Conservation (phyloP, 345 rosid genomes). For the Trapa incisa region DNA sequence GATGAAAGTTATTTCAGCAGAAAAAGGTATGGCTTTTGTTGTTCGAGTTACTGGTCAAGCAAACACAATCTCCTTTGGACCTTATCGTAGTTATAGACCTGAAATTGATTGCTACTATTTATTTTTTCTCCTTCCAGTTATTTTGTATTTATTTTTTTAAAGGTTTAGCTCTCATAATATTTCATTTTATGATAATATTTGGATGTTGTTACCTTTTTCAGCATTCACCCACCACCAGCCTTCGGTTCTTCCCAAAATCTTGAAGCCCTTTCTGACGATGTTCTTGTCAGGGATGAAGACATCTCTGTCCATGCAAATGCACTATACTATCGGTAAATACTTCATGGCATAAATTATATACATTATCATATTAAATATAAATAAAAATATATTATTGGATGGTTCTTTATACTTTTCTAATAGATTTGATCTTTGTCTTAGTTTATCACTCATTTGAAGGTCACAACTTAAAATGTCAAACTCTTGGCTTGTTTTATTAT, state of each 20-base stretch:
- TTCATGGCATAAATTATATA: neutral
- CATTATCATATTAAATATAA: too few relatives aligned
- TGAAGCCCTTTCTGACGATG: constrained; percentile 51
- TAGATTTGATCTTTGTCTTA: too few relatives aligned
- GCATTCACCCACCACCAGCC: constrained; percentile 95
- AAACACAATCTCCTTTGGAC: neutral
- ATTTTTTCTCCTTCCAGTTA: neutral
- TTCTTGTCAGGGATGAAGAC: constrained; percentile 45
- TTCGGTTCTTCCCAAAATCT: constrained; percentile 96
- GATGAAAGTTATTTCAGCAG: constrained; percentile 20
- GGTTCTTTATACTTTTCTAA: too few relatives aligned
- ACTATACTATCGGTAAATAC: constrained; percentile 43
- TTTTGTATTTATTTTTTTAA: too few relatives aligned
- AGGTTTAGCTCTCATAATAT: too few relatives aligned
- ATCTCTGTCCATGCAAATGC: constrained; percentile 69
- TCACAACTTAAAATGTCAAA: too few relatives aligned
- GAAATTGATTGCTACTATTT: too few relatives aligned
- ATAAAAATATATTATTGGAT: too few relatives aligned
- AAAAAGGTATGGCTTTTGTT: constrained; percentile 33
- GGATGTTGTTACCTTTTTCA: constrained; percentile 27
- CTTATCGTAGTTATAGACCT: too few relatives aligned
- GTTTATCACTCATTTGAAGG: too few relatives aligned
- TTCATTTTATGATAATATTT: constrained; percentile 4
- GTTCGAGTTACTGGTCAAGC: neutral
- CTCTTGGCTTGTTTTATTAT: too few relatives aligned